Conservation (phyloP, 352 stramenopile species). For the Phytophthora sp. region DNA sequence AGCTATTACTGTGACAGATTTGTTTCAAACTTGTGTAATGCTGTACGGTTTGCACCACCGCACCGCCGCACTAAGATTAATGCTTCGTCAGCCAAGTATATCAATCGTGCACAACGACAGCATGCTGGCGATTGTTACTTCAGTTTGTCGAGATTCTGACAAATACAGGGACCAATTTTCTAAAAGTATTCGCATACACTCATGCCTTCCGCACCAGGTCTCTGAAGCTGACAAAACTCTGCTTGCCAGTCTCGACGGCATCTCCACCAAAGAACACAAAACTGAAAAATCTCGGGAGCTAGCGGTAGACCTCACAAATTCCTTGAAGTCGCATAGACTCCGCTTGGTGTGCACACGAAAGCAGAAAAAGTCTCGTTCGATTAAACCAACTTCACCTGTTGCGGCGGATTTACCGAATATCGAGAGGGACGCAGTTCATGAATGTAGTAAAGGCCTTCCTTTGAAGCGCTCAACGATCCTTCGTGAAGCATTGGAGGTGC, state of each 20-base stretch:
- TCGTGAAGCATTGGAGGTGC: conserved; percentile 2
- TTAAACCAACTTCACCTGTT: no score
- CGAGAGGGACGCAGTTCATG: no score
- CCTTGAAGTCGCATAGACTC: no score
- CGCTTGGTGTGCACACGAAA: no score
- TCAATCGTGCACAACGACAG: neutral
- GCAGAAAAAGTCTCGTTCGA: no score
- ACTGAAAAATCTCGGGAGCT: no score
- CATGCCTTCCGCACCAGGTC: neutral
- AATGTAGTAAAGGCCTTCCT: no score
- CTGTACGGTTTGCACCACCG: conserved; percentile 12
- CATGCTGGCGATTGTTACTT: neutral
- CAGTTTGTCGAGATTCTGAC: neutral
- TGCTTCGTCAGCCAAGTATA: no score
- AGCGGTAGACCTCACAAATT: no score
- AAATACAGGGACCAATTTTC: conserved; percentile 4
- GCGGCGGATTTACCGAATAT: no score
- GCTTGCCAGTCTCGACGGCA: neutral
- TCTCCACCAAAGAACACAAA: no score
- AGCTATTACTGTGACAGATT: conserved; percentile 19
- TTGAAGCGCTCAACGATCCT: neutral
- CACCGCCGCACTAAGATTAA: neutral
- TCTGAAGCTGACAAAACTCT: neutral
- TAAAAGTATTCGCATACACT: neutral
- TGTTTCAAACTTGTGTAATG: neutral